phyloP scores from a whole-genome alignment of 306 rosid species.

The Gastrolobium bilobum region DNA sequence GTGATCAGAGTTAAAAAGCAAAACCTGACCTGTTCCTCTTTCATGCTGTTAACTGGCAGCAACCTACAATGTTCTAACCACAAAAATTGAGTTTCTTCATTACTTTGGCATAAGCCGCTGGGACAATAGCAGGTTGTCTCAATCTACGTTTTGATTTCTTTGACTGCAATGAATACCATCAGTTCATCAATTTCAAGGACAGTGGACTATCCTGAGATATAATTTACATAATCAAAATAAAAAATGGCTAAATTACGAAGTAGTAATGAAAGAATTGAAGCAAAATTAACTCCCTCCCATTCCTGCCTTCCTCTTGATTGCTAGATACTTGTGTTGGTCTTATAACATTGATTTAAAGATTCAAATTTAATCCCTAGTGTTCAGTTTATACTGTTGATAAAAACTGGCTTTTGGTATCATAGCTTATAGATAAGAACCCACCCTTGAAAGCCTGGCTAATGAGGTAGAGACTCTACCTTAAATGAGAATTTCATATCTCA shows the following conservation, averaged over 20 bases:
- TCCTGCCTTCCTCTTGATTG: not conserved
- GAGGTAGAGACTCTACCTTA: not conserved
- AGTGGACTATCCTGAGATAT: slow-evolving; percentile 27
- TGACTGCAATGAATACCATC: slow-evolving; percentile 74
- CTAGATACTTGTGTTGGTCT: not conserved
- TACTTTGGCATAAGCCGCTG: slow-evolving; percentile 83
- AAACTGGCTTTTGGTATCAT: not conserved
- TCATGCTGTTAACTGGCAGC: slow-evolving; percentile 40
- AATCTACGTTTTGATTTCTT: slow-evolving; percentile 88
- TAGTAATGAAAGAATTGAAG: slow-evolving; percentile 6
- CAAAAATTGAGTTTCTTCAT: slow-evolving; percentile 92
- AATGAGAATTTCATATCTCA: slow-evolving; percentile 33
- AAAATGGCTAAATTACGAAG: slow-evolving; percentile 4
- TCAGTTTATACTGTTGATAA: slow-evolving; percentile 11
- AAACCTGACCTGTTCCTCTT: slow-evolving; percentile 40
- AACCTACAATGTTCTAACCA: slow-evolving; percentile 54
- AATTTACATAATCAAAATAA: slow-evolving; percentile 29
- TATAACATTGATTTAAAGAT: slow-evolving; percentile 20
- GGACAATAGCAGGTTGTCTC: slow-evolving; percentile 76
- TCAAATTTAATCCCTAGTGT: slow-evolving; percentile 8
- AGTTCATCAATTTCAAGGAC: slow-evolving; percentile 43
- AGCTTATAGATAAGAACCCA: not conserved
- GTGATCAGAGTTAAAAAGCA: slow-evolving; percentile 25
- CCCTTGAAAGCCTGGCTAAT: slow-evolving; percentile 1
- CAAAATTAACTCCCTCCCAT: not conserved